Conservation (phyloP, 768 basidiomycete species). For the Russula lepida region DNA sequence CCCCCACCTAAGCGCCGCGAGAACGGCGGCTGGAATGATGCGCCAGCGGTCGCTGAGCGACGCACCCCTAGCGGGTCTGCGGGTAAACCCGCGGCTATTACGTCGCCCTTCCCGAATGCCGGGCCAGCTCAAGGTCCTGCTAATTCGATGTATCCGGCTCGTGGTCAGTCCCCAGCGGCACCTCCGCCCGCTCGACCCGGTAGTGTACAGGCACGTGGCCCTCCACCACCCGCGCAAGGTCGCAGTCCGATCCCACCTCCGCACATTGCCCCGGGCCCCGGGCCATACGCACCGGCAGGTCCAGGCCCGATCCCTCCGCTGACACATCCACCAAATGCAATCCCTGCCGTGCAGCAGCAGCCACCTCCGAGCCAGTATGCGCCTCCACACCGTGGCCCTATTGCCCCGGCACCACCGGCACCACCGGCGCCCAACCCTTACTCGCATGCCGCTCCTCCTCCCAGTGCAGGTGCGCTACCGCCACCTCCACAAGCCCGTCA, state of each 20-base stretch:
- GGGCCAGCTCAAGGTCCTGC: constrained; percentile 25
- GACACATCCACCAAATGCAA: constrained; percentile 5
- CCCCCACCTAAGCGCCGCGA: constrained; percentile 37
- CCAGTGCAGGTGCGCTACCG: constrained; percentile 27
- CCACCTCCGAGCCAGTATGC: constrained; percentile 33
- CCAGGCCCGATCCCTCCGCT: background rate
- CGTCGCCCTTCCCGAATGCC: constrained; percentile 80
- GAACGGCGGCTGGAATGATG: constrained; percentile 89
- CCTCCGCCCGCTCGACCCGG: constrained; percentile 56
- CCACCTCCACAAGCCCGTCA: constrained; percentile 27
- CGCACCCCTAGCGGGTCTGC: constrained; percentile 44
- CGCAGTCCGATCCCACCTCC: constrained; percentile 9
- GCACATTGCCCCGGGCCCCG: background rate
- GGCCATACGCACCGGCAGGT: constrained; percentile 9
- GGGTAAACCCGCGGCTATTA: constrained; percentile 64
- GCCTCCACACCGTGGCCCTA: constrained; percentile 27
- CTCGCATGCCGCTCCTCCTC: constrained; percentile 36
- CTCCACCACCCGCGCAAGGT: constrained; percentile 13
- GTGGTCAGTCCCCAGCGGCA: constrained; percentile 36
- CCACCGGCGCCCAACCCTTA: constrained; percentile 32
- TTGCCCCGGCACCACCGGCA: constrained; percentile 1
- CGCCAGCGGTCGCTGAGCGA: constrained; percentile 46
- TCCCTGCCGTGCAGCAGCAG: constrained; percentile 20
- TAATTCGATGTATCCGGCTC: constrained; percentile 11
- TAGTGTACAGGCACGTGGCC: constrained; percentile 35